A percentile compares a stretch with the other conserved stretches of the same genome.
These are phyloP conservation scores for Salvia rosmarinus DNA, from an alignment of 257 asterid genomes.

Conservation along the genomic window DNA sequence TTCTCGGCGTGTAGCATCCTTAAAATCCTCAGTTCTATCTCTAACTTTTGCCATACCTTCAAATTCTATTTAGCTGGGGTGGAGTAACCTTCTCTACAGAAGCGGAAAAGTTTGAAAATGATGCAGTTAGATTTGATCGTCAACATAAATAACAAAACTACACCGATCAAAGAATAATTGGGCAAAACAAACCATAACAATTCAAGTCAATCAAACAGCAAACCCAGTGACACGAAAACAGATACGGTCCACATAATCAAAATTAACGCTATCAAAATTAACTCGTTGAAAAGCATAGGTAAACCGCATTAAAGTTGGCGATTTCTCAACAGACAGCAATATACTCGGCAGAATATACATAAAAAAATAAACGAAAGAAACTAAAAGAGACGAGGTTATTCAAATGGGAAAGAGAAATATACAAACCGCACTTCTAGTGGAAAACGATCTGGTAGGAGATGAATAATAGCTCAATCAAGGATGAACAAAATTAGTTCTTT, in stretches of 20 bases:
- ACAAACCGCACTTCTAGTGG: background rate
- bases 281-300: background rate
- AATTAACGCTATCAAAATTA: background rate
- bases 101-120: background rate
- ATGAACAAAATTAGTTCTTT: background rate
- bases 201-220: background rate
- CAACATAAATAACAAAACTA: background rate
- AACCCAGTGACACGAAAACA: slow-evolving; percentile 7
- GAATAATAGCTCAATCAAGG: background rate
- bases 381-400: background rate
- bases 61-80: slow-evolving; percentile 14
- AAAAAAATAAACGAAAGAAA: background rate
- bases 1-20: slow-evolving; percentile 75
- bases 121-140: slow-evolving; percentile 12
- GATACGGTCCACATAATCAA: background rate
- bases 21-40: slow-evolving; percentile 94
- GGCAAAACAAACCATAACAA: background rate
- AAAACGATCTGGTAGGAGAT: background rate
- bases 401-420: background rate
- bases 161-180: background rate
- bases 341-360: background rate
- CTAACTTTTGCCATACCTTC: slow-evolving; percentile 67
- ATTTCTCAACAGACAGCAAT: background rate
- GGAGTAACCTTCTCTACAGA: slow-evolving; percentile 16
- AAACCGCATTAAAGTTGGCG: background rate